Conservation (phyloP, 768 basidiomycete species). For the Lentinula aciculospora region DNA sequence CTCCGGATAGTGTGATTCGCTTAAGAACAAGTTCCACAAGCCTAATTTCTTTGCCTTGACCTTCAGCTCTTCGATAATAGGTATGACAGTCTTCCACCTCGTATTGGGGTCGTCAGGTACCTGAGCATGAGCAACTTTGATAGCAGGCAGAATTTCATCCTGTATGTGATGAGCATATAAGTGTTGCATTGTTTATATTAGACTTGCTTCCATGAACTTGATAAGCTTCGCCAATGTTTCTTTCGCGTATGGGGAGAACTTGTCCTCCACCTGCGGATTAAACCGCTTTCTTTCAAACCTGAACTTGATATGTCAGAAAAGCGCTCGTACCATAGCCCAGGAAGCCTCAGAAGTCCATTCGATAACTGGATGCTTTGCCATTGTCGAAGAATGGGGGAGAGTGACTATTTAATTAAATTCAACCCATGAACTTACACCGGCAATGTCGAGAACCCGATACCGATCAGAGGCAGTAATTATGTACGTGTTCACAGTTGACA, state of each 20-base stretch:
- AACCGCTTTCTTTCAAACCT: background rate
- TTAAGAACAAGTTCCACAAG: constrained; percentile 96
- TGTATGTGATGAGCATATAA: constrained; percentile 21
- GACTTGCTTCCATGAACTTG: constrained; percentile 71
- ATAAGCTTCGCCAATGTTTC: constrained; percentile 81
- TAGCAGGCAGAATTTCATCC: constrained; percentile 86
- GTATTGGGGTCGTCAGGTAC: constrained; percentile 66
- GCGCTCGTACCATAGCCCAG: constrained; percentile 70
- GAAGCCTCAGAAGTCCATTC: constrained; percentile 79
- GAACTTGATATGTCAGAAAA: background rate
- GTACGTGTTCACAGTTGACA: background rate
- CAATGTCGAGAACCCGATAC: background rate
- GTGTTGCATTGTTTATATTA: background rate
- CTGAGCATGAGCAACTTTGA: constrained; percentile 73
- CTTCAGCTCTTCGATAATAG: constrained; percentile 81
- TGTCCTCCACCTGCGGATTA: constrained; percentile 71
- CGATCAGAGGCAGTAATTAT: background rate
- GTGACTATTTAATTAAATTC: background rate
- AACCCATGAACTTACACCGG: background rate
- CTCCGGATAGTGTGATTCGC: constrained; percentile 88
- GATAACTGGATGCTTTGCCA: constrained; percentile 67
- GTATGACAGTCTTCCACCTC: constrained; percentile 83
- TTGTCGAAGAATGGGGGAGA: constrained; percentile 18
- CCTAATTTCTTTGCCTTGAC: constrained; percentile 81
- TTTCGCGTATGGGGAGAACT: constrained; percentile 87